Conservation (phyloP, 768 basidiomycete species). For the Macrolepiota dolichaula region DNA sequence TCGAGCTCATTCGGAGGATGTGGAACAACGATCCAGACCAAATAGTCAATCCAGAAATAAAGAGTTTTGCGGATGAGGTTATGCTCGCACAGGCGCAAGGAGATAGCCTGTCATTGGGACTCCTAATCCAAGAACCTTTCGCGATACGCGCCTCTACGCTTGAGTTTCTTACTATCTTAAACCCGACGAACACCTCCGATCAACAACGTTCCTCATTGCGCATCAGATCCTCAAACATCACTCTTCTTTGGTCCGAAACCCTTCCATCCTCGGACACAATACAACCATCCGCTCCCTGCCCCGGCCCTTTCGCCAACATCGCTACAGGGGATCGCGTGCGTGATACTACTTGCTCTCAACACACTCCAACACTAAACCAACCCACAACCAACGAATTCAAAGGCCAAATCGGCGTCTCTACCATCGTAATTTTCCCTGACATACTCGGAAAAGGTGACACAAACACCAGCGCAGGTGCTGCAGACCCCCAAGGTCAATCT, state of each 20-base stretch:
- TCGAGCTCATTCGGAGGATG: slow-evolving; percentile 8
- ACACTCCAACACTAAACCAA: neutral
- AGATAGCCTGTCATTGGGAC: slow-evolving; percentile 7
- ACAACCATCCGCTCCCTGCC: slow-evolving; percentile 9
- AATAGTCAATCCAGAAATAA: slow-evolving; percentile 7
- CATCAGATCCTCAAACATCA: slow-evolving; percentile 8
- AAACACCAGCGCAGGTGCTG: neutral
- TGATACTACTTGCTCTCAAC: slow-evolving; percentile 8
- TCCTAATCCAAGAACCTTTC: slow-evolving; percentile 6
- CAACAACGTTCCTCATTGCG: slow-evolving; percentile 5
- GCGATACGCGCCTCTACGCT: slow-evolving; percentile 2
- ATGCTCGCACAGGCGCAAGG: slow-evolving; percentile 6
- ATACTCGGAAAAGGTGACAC: slow-evolving; percentile 11
- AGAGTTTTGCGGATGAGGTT: slow-evolving; percentile 6
- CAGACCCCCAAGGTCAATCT: slow-evolving; percentile 4
- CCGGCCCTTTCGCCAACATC: slow-evolving; percentile 4
- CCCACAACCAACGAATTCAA: slow-evolving; percentile 3
- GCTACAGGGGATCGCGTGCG: slow-evolving; percentile 12
- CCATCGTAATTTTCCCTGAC: slow-evolving; percentile 8
- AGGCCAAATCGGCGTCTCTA: slow-evolving; percentile 12
- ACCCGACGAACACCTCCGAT: neutral
- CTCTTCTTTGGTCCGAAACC: slow-evolving; percentile 11
- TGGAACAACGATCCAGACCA: slow-evolving; percentile 9
- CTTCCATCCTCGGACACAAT: neutral
- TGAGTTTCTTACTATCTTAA: slow-evolving; percentile 10